Base-by-base conservation (phyloP, 768 basidiomycete species). In the Leccinum boreale region DNA sequence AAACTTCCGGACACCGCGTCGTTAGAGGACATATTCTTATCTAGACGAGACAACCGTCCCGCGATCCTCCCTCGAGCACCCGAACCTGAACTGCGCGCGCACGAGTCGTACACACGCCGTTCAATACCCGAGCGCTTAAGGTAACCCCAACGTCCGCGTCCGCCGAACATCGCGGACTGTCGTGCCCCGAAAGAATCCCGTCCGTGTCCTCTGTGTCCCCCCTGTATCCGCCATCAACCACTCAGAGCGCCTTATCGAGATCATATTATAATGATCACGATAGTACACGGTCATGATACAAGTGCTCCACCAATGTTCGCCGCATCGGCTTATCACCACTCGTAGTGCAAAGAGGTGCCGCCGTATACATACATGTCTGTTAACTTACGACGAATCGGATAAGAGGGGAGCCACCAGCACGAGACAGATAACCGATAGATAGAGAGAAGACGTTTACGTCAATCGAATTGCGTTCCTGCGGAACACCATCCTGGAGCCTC, bases 361-460 rank as follows among this genome's bases (percentile, higher is more conserved):
- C 39, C 39, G 10, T 19, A 19, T 42, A 11, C n/a, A 19, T 42
- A 19, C 36, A 42, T 17, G 24, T 48, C n/a, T 19, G 29, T 31
- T 28, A 28, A 28, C 28, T 28, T 17, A 50, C 49, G 12, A 26
- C 12, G 47, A 24, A 48, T 48, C 46, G 46, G 46, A 46, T 46
- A 23, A 21, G 45, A 46, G 45, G 42, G 42, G 10, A n/a, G 17
- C 36, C 36, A 39, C 42, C 42, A 24, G 46, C 46, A 47, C 23
- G 33, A 42, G 21, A 57, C 47, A 31, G 51, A 59, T 35, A 49
- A 21, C 50, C 5, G 49, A 50, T 48, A 3, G 55, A 58, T 62
- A 49, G 60, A 61, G 57, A 33, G 35, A 39, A 39, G 60, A 15
- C 31, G 14, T 8, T 62, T 62, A 62, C 60, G 60, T 62, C 62